These are phyloP conservation scores for Trichothecium roseum DNA, from an alignment of 2,329 filamentous ascomycete species.

Conservation along the genomic window DNA sequence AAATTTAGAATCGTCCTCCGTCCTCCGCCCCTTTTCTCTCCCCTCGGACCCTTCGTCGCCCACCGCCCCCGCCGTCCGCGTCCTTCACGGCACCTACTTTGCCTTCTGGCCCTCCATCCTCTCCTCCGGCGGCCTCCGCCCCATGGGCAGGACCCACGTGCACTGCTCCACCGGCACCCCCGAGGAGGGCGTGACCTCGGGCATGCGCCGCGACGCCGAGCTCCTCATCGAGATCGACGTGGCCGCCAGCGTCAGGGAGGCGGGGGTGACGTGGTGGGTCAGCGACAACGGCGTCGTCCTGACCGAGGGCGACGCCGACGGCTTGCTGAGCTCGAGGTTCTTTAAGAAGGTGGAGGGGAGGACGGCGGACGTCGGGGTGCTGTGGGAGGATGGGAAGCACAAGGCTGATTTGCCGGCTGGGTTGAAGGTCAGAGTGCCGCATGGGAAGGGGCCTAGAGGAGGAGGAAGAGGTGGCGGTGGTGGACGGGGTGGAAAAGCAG, in stretches of 20 bases:
- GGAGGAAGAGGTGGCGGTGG: constrained; percentile 27
- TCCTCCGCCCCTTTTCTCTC: no score
- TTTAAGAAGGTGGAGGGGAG: constrained; percentile 63
- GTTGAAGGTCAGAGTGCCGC: constrained; percentile 37
- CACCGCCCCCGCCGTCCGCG: constrained; percentile 55
- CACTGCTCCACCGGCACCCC: constrained; percentile 77
- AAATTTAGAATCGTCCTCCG: constrained; percentile 56
- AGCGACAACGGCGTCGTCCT: constrained; percentile 72
- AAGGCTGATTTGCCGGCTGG: constrained; percentile 55
- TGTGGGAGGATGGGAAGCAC: constrained; percentile 63
- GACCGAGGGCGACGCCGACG: constrained; percentile 47
- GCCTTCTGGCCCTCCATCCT: constrained; percentile 68
- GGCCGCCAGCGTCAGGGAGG: constrained; percentile 49
- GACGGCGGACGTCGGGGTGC: constrained; percentile 45
- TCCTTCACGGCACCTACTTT: constrained; percentile 86
- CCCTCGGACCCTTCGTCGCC: no score
- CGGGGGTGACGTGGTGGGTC: constrained; percentile 58
- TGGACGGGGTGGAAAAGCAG: constrained; percentile 28
- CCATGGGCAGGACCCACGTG: constrained; percentile 79
- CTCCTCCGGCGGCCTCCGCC: constrained; percentile 63
- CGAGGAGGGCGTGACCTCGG: constrained; percentile 53
- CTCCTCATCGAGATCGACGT: constrained; percentile 71
- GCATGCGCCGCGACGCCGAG: constrained; percentile 71
- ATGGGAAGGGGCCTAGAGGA: constrained; percentile 35
- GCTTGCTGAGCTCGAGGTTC: constrained; percentile 53